Evolutionary conservation across 306 rosid genomes (phyloP).

Genomic region (Glycine soja): DNA sequence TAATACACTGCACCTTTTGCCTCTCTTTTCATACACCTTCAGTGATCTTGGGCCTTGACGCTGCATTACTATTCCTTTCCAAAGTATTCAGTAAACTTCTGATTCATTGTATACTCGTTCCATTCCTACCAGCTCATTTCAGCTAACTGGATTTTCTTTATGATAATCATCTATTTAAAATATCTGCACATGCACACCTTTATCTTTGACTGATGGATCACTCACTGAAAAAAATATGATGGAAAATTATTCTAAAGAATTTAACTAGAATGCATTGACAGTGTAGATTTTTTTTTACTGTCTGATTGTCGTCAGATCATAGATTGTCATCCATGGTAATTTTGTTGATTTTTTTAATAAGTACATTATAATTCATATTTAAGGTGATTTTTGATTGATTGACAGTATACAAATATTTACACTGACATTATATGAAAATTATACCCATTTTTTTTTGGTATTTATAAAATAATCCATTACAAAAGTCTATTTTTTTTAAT

Average conservation of each 20-base stretch:
- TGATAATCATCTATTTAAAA: neutral
- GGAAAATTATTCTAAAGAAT: neutral
- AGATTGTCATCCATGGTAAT: neutral
- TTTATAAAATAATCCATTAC: slow-evolving; percentile 9
- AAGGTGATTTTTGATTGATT: neutral
- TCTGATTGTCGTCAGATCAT: neutral
- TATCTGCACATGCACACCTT: neutral
- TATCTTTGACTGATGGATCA: neutral
- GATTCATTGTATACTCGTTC: slow-evolving; percentile 12
- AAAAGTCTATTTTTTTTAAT: neutral
- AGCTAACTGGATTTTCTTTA: neutral
- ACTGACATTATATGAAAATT: neutral
- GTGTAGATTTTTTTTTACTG: neutral
- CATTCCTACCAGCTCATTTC: neutral
- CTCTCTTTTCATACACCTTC: neutral
- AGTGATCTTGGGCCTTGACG: neutral
- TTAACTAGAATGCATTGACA: neutral
- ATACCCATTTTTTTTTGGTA: neutral
- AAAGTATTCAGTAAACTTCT: slow-evolving; percentile 11
- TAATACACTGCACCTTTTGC: neutral
- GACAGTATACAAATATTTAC: neutral
- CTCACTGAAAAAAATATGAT: neutral
- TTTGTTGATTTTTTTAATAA: neutral
- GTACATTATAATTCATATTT: neutral
- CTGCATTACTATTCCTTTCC: neutral